Evolutionary conservation across 331 rosid species (phyloP), one percentile per base, ranked within the genome.

Genomic region (Stylosanthes scabra): DNA sequence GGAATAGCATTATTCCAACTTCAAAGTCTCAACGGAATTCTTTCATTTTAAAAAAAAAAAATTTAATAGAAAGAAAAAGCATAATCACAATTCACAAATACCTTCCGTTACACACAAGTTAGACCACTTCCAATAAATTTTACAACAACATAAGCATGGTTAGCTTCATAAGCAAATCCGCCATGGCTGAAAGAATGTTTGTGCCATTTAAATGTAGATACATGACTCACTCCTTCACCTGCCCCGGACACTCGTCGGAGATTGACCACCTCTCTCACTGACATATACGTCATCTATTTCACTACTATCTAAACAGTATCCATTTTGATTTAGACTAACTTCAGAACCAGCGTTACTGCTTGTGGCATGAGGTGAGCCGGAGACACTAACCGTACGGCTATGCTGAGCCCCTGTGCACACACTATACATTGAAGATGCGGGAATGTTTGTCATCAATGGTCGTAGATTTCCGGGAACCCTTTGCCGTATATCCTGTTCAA

Each of bases 261-360:
- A 95, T 68, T 86, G 89, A 15, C 71, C 91, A 11, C 89, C 95
- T 82, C 92, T 77, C 83, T 88, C 96, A 13, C 97, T 85, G 71
- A 71, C 88, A 77, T 83, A 80, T 66, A 86, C 96, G 14, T 88
- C 93, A 75, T 91, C 99, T 66, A 86, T 64, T 87, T 89, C 93
- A 76, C 79, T 88, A 76, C 84, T 69, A 57, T 90, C 96, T 63
- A 92, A 71, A 81, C 91, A 91, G 55, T 80, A 63, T 40, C 99
- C 96, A 81, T 88, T 91, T 77, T 87, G 90, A 90, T 94, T 89
- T 59, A 91, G 97, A 63, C 99, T 95, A 60, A 86, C 74, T 81
- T 95, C 99, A 28, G 98, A 95, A 78, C 99, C 88, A 71, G 94
- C 98, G 65, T 95, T 90, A 60, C 99, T 95, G 89, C 96, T 92